Base-by-base conservation (phyloP, 1,139 yeast genomes). In the Yamadazyma triangularis region DNA sequence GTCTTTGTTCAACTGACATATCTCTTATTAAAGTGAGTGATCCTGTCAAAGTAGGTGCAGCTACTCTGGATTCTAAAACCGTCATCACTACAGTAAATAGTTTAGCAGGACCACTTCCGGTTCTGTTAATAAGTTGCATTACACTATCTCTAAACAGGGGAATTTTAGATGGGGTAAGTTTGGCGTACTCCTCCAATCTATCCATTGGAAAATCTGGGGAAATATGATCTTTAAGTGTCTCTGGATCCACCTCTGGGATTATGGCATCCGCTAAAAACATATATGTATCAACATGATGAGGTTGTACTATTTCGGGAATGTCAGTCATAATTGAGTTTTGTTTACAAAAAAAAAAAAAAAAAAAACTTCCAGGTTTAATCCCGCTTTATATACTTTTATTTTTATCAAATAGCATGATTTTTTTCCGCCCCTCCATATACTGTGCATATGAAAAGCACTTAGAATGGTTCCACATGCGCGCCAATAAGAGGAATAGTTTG, bases 1-100 rank as follows among this genome's bases (percentile, higher is more conserved):
- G 59, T 27, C 57, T 50, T 39, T 67, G 59, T 8, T 45, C 42
- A 7, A 44, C 25, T 1, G 58, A 32, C 74, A 68, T 68, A 14
- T 68, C 71, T 12, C 56, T 48, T 5, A 67, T 35, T 22, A 60
- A 50, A 12, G 58, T 64, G 13, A 58, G 38, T 4, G 68, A 50
- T 12, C 52, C 53, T 10, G 73, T 66, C 23, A 68, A 43, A 1
- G 55, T 33, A 4, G 69, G 67, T 1, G 72, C 56, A n/a, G 58
- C 37, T 5, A 62, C 35, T 28, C 66, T 48, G 10, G 62, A 56
- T 15, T 52, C 51, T 39, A 68, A 56, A 2, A 50, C 44, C 3
- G 45, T 40, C 45, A 54, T 50, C 8, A 58, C 34, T 2, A 61
- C 23, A 12, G 50, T 45, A 36, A 64, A 60, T 13, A 38, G 23